These are phyloP conservation scores for Cystofilobasidium macerans DNA, from an alignment of 768 basidiomycete species.

Conservation along the genomic window DNA sequence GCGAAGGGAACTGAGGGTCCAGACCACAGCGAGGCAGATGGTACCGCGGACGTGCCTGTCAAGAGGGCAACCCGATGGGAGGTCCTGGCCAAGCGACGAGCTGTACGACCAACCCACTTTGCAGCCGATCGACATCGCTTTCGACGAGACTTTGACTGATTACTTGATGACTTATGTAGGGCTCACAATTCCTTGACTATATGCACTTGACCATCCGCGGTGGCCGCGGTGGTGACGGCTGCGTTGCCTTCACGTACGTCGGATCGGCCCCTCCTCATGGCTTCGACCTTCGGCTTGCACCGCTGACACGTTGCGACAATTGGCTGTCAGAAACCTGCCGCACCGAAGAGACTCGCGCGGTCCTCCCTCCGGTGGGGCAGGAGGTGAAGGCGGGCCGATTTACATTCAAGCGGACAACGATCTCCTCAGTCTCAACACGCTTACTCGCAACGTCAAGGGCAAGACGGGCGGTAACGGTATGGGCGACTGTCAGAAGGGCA, in stretches of 20 bases:
- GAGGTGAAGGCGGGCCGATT: slow-evolving; percentile 22
- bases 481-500: slow-evolving; percentile 18
- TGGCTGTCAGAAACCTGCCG: slow-evolving; percentile 5
- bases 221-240: slow-evolving; percentile 20
- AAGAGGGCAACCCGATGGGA: slow-evolving; percentile 5
- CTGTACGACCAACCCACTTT: neutral
- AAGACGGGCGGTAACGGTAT: slow-evolving; percentile 1
- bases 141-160: neutral
- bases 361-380: slow-evolving; percentile 9
- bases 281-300: neutral
- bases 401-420: slow-evolving; percentile 18
- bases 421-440: neutral
- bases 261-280: neutral
- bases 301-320: neutral
- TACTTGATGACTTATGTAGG: neutral
- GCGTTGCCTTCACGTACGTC: slow-evolving; percentile 18
- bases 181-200: slow-evolving; percentile 19
- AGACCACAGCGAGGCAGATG: neutral
- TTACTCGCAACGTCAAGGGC: slow-evolving; percentile 3
- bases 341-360: slow-evolving; percentile 19
- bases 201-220: slow-evolving; percentile 13
- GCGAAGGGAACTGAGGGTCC: neutral
- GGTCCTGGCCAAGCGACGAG: slow-evolving; percentile 19
- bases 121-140: neutral
- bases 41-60: neutral